Percentiles rank a stretch among this genome's conserved stretches.
phyloP scores from a whole-genome alignment of 2,329 filamentous ascomycete species.

The Penicillium sp. region DNA sequence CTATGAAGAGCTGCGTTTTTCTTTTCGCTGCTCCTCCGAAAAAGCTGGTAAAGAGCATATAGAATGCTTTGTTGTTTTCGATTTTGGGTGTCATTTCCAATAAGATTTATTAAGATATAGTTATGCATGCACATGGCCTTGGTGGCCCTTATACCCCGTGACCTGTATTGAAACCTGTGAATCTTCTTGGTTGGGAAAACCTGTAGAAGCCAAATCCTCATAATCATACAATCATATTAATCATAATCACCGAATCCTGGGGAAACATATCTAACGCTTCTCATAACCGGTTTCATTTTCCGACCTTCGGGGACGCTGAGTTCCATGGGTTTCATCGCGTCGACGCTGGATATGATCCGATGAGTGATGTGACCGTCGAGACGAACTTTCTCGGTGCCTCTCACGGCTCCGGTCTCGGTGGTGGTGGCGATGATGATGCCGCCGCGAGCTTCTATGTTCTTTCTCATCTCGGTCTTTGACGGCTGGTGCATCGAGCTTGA shows the following conservation, averaged over 20 bases:
- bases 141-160: not conserved
- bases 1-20: not conserved
- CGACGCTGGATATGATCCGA: slow-evolving; percentile 13
- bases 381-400: slow-evolving; percentile 10
- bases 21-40: not conserved
- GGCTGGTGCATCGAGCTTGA: slow-evolving; percentile 41
- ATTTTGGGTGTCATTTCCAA: not conserved
- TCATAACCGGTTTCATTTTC: not conserved
- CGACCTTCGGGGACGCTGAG: slow-evolving; percentile 7
- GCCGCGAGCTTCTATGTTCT: slow-evolving; percentile 21
- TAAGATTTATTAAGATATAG: not conserved
- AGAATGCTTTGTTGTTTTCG: not conserved
- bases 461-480: slow-evolving; percentile 17
- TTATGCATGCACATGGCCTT: not conserved
- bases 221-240: not conserved
- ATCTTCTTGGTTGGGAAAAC: not conserved
- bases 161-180: not conserved
- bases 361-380: slow-evolving; percentile 11
- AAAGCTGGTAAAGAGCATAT: not conserved
- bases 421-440: slow-evolving; percentile 17
- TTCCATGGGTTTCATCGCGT: slow-evolving; percentile 8
- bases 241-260: not conserved
- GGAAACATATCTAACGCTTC: not conserved
- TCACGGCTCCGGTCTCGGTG: slow-evolving; percentile 22
- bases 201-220: not conserved